Percentiles rank a stretch among this genome's conserved stretches.
Conservation (phyloP, 345 rosid genomes). For the Moringa oleifera region DNA sequence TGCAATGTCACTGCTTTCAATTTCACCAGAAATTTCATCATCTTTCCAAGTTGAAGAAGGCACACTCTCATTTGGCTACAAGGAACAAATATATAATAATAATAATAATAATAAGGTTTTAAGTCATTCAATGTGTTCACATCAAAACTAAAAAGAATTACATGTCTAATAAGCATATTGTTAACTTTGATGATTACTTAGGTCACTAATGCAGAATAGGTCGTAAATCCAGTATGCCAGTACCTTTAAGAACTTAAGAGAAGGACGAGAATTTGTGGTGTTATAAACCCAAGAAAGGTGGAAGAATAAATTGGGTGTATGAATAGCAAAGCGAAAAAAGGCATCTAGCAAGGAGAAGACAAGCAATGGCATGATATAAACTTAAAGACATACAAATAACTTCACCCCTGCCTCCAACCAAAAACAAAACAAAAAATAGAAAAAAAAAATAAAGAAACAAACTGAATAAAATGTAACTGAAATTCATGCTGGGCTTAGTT, state of each 20-base stretch:
- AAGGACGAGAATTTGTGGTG: too few relatives aligned
- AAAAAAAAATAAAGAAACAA: too few relatives aligned
- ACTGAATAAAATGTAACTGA: too few relatives aligned
- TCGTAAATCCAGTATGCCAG: background rate
- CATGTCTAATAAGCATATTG: background rate
- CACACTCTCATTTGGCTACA: constrained; percentile 22
- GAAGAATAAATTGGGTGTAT: too few relatives aligned
- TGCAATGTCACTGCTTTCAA: constrained; percentile 5
- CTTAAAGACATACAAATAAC: too few relatives aligned
- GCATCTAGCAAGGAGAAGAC: background rate
- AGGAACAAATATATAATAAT: background rate
- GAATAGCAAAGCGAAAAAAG: background rate
- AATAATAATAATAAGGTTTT: background rate
- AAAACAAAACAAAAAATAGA: too few relatives aligned
- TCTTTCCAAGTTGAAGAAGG: constrained; percentile 18
- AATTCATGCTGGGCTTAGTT: too few relatives aligned
- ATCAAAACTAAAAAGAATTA: background rate
- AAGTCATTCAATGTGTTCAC: background rate
- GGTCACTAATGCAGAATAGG: background rate
- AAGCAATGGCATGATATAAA: too few relatives aligned
- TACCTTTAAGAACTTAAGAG: background rate
- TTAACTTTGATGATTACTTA: background rate
- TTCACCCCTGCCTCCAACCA: too few relatives aligned
- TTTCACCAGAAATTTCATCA: constrained; percentile 21
- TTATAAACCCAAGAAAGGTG: background rate